Conservation (phyloP, 768 basidiomycete genomes). For the Infundibulicybe gibba region DNA sequence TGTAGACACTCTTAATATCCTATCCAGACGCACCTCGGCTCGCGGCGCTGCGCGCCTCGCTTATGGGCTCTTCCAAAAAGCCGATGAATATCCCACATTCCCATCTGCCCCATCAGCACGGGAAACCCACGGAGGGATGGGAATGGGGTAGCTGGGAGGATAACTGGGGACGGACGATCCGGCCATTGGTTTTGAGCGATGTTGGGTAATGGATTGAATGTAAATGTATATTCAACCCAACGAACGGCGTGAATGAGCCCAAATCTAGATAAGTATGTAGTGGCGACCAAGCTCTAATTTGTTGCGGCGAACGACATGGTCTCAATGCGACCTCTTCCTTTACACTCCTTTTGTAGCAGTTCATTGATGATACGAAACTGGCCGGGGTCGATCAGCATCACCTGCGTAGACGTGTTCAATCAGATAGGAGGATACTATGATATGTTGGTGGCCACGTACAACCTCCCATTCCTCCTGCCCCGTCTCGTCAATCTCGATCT, state of each 20-base stretch:
- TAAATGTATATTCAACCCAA: too few species aligned
- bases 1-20: conserved; percentile 50
- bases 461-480: conserved; percentile 79
- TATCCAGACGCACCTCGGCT: conserved; percentile 61
- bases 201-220: not conserved
- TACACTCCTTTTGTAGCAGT: conserved; percentile 85
- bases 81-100: conserved; percentile 16
- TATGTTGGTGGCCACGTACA: conserved; percentile 43
- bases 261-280: too few species aligned
- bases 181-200: conserved; percentile 46
- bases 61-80: conserved; percentile 28
- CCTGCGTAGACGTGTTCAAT: conserved; percentile 40
- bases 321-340: conserved; percentile 84
- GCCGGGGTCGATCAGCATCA: conserved; percentile 89
- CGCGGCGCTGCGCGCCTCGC: conserved; percentile 44
- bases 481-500: conserved; percentile 79
- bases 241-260: not conserved
- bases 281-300: conserved; percentile 2
- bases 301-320: conserved; percentile 74
- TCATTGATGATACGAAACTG: conserved; percentile 90
- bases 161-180: conserved; percentile 74
- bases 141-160: conserved; percentile 81
- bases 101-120: conserved; percentile 14
- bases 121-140: conserved; percentile 27
- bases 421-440: not conserved